phyloP scores from a whole-genome alignment of 2,329 filamentous ascomycete genomes.

The Lasiodiplodia sp. region DNA sequence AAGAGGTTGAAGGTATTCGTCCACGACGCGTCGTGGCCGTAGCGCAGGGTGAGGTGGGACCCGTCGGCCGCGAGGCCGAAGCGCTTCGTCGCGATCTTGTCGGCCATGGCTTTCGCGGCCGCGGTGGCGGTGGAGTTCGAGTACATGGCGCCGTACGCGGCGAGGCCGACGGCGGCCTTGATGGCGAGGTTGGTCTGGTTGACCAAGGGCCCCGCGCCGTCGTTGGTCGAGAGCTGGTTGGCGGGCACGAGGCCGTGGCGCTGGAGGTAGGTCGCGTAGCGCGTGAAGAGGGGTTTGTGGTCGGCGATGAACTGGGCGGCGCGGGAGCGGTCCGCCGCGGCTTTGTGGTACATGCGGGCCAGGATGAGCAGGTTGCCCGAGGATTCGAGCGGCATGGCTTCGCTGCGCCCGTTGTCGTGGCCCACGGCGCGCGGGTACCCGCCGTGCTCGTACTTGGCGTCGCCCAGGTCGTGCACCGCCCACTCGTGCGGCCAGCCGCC shows the following conservation, averaged over 20 bases:
- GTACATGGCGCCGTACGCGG: slow-evolving; percentile 52
- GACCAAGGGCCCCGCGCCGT: slow-evolving; percentile 48
- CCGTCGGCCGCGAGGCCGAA: slow-evolving; percentile 35
- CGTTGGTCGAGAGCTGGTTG: slow-evolving; percentile 53
- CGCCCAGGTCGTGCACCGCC: slow-evolving; percentile 51
- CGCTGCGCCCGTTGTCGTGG: slow-evolving; percentile 48
- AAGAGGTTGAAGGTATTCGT: slow-evolving; percentile 53
- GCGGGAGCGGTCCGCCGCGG: slow-evolving; percentile 49
- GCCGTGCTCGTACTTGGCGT: slow-evolving; percentile 8
- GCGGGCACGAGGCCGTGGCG: slow-evolving; percentile 49
- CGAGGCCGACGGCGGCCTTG: slow-evolving; percentile 57
- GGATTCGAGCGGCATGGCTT: slow-evolving; percentile 54
- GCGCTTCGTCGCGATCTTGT: not conserved
- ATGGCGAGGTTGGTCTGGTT: slow-evolving; percentile 58
- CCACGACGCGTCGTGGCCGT: slow-evolving; percentile 47
- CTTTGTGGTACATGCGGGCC: slow-evolving; percentile 47
- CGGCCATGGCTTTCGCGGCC: slow-evolving; percentile 13
- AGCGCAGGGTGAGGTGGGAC: slow-evolving; percentile 47
- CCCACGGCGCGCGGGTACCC: slow-evolving; percentile 52
- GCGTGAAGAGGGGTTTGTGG: slow-evolving; percentile 45
- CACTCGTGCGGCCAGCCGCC: slow-evolving; percentile 49
- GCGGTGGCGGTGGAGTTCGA: slow-evolving; percentile 33
- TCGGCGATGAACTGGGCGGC: slow-evolving; percentile 33
- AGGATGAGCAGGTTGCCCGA: slow-evolving; percentile 51
- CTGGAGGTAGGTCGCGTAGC: slow-evolving; percentile 52